phyloP scores from a whole-genome alignment of 2,329 filamentous ascomycete genomes.

The Calonectria pauciramosa region DNA sequence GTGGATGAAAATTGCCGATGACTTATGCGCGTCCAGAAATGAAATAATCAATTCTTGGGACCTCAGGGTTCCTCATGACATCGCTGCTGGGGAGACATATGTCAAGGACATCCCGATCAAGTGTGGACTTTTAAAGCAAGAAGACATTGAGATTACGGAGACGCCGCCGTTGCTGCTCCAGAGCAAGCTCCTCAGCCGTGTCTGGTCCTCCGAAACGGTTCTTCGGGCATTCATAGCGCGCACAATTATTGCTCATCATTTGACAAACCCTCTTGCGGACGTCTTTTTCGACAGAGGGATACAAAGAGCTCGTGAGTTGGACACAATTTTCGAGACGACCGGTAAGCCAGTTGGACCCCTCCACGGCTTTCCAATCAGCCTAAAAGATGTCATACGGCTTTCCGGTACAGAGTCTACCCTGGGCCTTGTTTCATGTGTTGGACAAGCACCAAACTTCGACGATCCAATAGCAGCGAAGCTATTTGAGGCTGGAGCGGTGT shows the following conservation, averaged over 20 bases:
- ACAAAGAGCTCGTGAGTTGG: background rate
- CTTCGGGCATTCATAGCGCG: background rate
- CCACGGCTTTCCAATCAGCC: conserved; percentile 9
- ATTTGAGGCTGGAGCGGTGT: background rate
- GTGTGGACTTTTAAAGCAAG: background rate
- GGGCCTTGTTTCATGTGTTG: background rate
- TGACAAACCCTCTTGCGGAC: background rate
- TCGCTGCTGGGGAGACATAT: background rate
- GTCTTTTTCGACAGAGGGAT: background rate
- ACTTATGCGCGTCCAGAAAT: background rate
- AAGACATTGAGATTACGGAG: conserved; percentile 9
- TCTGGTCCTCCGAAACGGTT: background rate
- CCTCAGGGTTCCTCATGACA: background rate
- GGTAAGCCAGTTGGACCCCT: background rate
- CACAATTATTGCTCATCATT: background rate
- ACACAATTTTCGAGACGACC: background rate
- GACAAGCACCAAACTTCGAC: background rate
- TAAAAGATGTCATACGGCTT: background rate
- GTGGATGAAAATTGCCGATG: background rate
- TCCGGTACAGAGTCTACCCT: background rate
- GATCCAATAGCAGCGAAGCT: background rate
- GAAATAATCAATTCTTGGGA: conserved; percentile 12
- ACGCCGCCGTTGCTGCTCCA: background rate
- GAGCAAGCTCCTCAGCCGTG: background rate
- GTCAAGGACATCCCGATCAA: background rate